Conservation (phyloP, 306 rosid species). For the Sicyos edulis region DNA sequence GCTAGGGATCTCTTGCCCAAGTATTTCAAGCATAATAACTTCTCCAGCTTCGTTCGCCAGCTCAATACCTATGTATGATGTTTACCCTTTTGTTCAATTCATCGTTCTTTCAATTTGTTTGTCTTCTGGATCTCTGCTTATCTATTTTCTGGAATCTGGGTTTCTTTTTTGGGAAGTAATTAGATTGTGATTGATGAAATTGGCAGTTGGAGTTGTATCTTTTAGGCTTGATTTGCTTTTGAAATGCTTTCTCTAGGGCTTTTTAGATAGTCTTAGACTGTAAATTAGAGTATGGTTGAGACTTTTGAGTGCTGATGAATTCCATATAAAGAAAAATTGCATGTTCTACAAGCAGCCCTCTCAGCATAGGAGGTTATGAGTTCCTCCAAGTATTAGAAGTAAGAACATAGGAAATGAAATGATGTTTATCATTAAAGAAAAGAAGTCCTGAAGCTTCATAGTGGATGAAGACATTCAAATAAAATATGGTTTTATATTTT, state of each 20-base stretch:
- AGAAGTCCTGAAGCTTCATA: neutral
- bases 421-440: neutral
- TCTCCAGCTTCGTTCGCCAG: slow-evolving; percentile 93
- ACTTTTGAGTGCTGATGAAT: neutral
- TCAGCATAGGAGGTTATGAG: neutral
- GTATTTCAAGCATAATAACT: slow-evolving; percentile 85
- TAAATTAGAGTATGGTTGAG: neutral
- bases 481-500: neutral
- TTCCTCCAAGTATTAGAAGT: neutral
- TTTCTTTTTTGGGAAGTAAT: neutral
- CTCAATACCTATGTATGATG: slow-evolving; percentile 74
- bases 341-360: neutral
- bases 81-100: neutral
- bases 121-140: neutral
- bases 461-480: neutral
- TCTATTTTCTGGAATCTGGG: neutral
- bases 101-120: neutral
- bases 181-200: neutral
- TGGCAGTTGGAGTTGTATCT: neutral
- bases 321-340: neutral
- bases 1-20: slow-evolving; percentile 88
- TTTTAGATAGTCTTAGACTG: neutral
- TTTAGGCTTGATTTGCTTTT: neutral
- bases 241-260: neutral
- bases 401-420: neutral